Base-by-base conservation (phyloP, 768 basidiomycete genomes). In the Scleroderma citrinum region DNA sequence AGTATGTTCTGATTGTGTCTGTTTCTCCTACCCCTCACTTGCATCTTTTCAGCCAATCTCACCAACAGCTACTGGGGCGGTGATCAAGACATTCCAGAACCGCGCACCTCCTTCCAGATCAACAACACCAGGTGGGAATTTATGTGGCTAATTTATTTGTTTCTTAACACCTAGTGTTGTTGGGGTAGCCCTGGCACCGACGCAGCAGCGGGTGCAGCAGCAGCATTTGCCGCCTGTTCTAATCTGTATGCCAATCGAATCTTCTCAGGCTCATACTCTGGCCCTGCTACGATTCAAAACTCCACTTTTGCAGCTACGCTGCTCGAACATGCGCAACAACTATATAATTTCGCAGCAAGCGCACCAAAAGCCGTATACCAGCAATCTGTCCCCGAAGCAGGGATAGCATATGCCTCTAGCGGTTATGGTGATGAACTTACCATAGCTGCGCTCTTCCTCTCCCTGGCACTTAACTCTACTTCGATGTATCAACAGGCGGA, bases 1-100 rank as follows among this genome's bases (percentile, higher is more conserved):
- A 74, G 81, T 85, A 55, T 56, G 74, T 64, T 30, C 31, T n/a
- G 52, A 13, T 38, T 7, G 24, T 16, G 6, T 26, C 19, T 7
- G 31, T 24, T 26, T 23, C 31, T 55, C 38, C 40, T 24, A n/a
- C 10, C 30, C 14, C 38, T 55, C 37, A 55, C 44, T 5, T n/a
- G 17, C 23, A 14, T 47, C 42, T 50, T 30, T 34, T n/a, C 55
- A 83, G 85, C 72, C 21, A 67, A 78, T 47, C 59, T 77, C 17
- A 87, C 92, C 61, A 77, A 87, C 56, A 74, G 74, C 2, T 97
- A 96, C 61, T 95, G 93, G 92, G 93, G 91, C 51, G 89, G 86
- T 11, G 93, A 96, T 57, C 75, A 72, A 41, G 73, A 72, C 50
- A 88, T 96, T 44, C 92, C 92, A 11, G 67, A 66, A 14, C 80